Evolutionary conservation across 2,329 filamentous ascomycete genomes (phyloP), one percentile per base, ranked within the genome.

Genomic region (Fusarium globosum): DNA sequence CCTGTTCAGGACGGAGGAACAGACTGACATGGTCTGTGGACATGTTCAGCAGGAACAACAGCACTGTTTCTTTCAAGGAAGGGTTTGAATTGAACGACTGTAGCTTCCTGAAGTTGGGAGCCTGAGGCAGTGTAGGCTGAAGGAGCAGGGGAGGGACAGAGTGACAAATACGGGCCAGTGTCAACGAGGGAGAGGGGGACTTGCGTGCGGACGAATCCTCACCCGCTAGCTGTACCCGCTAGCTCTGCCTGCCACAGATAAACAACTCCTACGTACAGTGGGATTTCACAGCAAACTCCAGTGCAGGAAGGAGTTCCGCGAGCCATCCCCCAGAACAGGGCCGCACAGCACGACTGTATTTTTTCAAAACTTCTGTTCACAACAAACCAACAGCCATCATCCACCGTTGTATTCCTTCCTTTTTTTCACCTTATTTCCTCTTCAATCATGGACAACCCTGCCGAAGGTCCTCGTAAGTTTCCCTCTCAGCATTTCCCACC

Each of bases 401-500:
- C 18, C 3, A 18, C 18, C 8, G 15, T 9, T 46, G 7, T 13
- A 18, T 46, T 14, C 18, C 16, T 21, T 28, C 7, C 26, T 26
- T 26, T 26, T 26, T 26, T 26, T 26, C 26, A 26, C 26, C 26
- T 26, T 26, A 6, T 26, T 6, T 28, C 12, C 26, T 16, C 8
- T 21, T 20, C 20, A 30, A 14, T 12, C 28, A 49, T 49, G 46
- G 6, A 30, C 1, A 30, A 1, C 14, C 20, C 28, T 30, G 46
- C 15, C 14, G 21, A 33, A 33, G 15, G 15, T 49, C 46, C 46
- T 13, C 15, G 46, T 49, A 1, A 15, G 28, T 49, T 33, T 33
- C 21, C 5, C 10, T n/a, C 28, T 4, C 7, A 2, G 10, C 13
- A 13, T 23, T 18, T n/a, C 7, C 1, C 21, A 6, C 28, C 28